These are phyloP conservation scores for Alternaria sp. DNA, from an alignment of 2,329 filamentous ascomycete species.

Conservation along the genomic window DNA sequence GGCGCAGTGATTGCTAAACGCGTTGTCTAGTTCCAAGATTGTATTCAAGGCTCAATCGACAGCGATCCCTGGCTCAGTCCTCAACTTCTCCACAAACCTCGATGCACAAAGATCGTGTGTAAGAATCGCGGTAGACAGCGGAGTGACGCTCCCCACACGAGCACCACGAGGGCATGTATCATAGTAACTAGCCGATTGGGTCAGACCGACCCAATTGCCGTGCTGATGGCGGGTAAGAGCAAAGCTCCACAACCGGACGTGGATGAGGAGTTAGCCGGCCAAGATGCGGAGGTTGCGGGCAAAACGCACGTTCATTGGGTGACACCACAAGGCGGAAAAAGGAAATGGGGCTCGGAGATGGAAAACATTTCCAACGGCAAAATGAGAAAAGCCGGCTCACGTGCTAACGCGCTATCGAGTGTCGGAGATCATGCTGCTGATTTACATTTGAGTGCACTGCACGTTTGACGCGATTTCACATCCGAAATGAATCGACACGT, in stretches of 20 bases:
- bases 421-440: not conserved
- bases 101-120: constrained; percentile 16
- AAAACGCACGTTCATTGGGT: constrained; percentile 27
- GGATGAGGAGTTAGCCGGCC: constrained; percentile 43
- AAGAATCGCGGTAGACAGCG: constrained; percentile 22
- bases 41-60: constrained; percentile 14
- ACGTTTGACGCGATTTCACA: not conserved
- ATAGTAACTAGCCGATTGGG: constrained; percentile 34
- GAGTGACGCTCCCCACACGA: constrained; percentile 46
- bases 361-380: constrained; percentile 33
- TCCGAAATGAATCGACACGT: not conserved
- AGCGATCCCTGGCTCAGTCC: constrained; percentile 12
- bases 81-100: constrained; percentile 27
- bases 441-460: not conserved
- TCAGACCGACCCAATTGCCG: constrained; percentile 46
- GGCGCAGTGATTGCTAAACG: not conserved
- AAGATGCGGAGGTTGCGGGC: constrained; percentile 26
- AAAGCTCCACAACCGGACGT: constrained; percentile 34
- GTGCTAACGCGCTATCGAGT: constrained; percentile 11
- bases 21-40: not conserved
- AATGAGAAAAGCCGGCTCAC: constrained; percentile 5
- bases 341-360: constrained; percentile 17
- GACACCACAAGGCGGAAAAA: constrained; percentile 16
- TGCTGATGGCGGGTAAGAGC: constrained; percentile 42
- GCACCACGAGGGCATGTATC: constrained; percentile 35